Conservation (phyloP, 2,329 filamentous ascomycete species). For the Neonectria faginata region DNA sequence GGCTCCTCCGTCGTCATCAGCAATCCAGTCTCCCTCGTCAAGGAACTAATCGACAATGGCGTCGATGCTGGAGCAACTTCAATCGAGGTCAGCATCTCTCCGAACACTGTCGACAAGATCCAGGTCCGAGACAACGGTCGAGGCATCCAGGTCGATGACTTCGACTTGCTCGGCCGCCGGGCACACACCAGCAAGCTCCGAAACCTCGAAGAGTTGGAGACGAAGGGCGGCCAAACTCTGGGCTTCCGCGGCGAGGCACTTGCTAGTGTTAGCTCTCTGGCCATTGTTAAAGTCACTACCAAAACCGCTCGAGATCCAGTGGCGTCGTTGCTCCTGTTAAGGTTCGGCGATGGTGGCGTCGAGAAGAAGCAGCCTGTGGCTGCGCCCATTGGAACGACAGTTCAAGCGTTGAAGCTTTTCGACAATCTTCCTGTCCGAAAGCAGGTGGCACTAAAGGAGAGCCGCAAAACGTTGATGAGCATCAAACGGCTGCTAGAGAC, state of each 20-base stretch:
- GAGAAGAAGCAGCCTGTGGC: conserved; percentile 52
- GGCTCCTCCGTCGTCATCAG: conserved; percentile 71
- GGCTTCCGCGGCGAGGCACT: conserved; percentile 83
- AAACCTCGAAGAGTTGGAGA: conserved; percentile 70
- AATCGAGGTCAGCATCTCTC: conserved; percentile 72
- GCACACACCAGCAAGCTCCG: conserved; percentile 80
- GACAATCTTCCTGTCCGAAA: conserved; percentile 71
- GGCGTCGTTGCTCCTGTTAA: conserved; percentile 63
- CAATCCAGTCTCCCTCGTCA: conserved; percentile 72
- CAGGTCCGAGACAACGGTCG: conserved; percentile 80
- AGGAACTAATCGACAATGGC: conserved; percentile 83
- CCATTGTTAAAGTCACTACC: conserved; percentile 71
- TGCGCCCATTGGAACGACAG: conserved; percentile 75
- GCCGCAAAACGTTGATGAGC: conserved; percentile 65
- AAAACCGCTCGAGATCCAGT: conserved; percentile 70
- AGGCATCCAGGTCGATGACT: conserved; percentile 74
- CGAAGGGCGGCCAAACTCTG: conserved; percentile 68
- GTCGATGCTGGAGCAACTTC: conserved; percentile 77
- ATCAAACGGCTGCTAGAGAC: conserved; percentile 71
- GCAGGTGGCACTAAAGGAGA: conserved; percentile 68
- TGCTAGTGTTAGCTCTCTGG: conserved; percentile 72
- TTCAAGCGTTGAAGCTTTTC: conserved; percentile 71
- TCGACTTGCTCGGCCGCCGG: conserved; percentile 70
- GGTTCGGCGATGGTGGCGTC: conserved; percentile 48
- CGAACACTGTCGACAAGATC: conserved; percentile 75